phyloP scores from a whole-genome alignment of 2,329 filamentous ascomycete genomes.

The Apiospora phragmitis region DNA sequence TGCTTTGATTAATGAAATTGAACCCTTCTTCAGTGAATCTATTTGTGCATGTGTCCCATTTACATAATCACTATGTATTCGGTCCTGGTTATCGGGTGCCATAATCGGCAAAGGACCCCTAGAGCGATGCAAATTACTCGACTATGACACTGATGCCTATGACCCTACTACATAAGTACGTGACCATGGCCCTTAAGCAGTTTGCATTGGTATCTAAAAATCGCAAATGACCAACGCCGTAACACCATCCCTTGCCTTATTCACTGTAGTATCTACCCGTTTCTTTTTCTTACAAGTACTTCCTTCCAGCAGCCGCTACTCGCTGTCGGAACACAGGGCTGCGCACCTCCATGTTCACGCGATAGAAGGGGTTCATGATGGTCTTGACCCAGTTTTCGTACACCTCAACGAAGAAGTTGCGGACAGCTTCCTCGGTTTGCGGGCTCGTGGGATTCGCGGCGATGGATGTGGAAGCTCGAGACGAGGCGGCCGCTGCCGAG shows the following conservation, averaged over 20 bases:
- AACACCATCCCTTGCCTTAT: not conserved
- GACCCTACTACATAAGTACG: too few species aligned
- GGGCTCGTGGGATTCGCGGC: conserved; percentile 83
- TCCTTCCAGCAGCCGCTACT: conserved; percentile 86
- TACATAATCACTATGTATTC: too few species aligned
- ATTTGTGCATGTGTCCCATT: not conserved
- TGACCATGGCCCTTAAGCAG: not conserved
- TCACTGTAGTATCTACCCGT: not conserved
- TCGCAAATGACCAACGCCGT: not conserved
- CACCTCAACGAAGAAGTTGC: conserved; percentile 91
- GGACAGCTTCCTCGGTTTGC: conserved; percentile 92
- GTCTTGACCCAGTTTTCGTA: conserved; percentile 98
- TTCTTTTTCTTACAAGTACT: conserved; percentile 66
- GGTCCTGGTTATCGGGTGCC: not conserved
- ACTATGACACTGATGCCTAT: not conserved
- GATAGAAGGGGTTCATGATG: conserved; percentile 96
- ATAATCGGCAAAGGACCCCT: too few species aligned
- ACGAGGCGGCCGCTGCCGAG: conserved; percentile 29
- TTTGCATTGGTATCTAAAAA: not conserved
- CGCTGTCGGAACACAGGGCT: conserved; percentile 83
- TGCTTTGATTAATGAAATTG: not conserved
- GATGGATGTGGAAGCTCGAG: conserved; percentile 66
- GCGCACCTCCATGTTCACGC: conserved; percentile 77
- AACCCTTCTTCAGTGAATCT: not conserved
- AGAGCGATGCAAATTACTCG: too few species aligned